A percentile compares a stretch with the other conserved stretches of the same genome.
These are phyloP conservation scores for Protea cynaroides DNA, from an alignment of 164 flowering plant genomes.

Conservation along the genomic window DNA sequence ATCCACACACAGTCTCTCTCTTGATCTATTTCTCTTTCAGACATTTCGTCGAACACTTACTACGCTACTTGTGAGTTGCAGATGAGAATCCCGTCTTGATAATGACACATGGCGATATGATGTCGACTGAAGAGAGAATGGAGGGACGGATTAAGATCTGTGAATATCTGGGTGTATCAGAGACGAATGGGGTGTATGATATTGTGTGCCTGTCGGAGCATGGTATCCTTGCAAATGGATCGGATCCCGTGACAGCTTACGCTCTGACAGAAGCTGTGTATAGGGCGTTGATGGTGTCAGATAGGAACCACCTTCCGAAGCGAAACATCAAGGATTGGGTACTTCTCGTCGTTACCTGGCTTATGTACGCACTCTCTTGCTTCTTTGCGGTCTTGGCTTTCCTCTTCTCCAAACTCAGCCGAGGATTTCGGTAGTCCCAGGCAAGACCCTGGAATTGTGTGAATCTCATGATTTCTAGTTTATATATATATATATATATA, in stretches of 20 bases:
- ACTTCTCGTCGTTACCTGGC: conserved; percentile 20
- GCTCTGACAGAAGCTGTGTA: conserved; percentile 56
- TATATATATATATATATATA: no score
- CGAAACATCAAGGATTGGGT: conserved; percentile 27
- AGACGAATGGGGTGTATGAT: conserved; percentile 58
- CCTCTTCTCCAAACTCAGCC: conserved; percentile 30
- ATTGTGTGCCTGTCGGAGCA: conserved; percentile 63
- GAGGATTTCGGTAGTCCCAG: no score
- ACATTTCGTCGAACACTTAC: conserved; percentile 5
- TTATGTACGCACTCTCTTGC: conserved; percentile 26
- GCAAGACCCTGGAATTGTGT: not conserved
- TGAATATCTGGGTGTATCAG: conserved; percentile 41
- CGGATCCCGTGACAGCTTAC: conserved; percentile 61
- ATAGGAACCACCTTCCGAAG: conserved; percentile 44
- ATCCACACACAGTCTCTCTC: no score
- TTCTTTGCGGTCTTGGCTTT: conserved; percentile 39
- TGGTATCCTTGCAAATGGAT: conserved; percentile 53
- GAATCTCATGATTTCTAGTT: no score
- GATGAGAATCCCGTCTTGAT: conserved; percentile 74
- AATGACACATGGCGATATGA: conserved; percentile 67
- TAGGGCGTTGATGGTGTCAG: conserved; percentile 52
- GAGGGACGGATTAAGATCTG: conserved; percentile 49
- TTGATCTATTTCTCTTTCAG: no score
- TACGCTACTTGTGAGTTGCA: conserved; percentile 22
- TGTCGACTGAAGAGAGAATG: conserved; percentile 56